Conservation (phyloP, 306 rosid species). For the Notholithocarpus densiflorus region DNA sequence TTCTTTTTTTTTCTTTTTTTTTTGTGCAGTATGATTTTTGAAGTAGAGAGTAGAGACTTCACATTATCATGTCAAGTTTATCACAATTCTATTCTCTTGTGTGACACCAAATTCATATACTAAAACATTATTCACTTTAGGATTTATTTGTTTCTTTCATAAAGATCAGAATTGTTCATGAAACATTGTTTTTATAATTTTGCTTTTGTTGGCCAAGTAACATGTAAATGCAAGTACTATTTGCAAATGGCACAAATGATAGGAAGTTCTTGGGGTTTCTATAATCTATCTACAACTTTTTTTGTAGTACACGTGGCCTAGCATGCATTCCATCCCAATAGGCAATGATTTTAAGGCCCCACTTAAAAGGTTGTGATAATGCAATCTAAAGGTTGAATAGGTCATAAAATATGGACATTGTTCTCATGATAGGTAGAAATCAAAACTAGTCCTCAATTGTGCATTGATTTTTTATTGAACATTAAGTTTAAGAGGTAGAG, state of each 20-base stretch:
- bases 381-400: background rate
- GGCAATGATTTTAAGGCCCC: background rate
- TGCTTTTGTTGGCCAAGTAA: background rate
- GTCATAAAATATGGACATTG: too few species aligned
- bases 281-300: background rate
- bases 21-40: too few species aligned
- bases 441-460: background rate
- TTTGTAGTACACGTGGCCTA: background rate
- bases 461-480: background rate
- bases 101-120: too few species aligned
- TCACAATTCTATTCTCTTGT: too few species aligned
- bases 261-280: background rate
- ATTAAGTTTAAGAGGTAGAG: background rate
- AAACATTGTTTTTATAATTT: background rate
- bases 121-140: background rate
- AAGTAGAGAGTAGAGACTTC: too few species aligned
- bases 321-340: background rate
- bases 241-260: background rate
- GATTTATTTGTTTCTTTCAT: background rate
- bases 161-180: background rate
- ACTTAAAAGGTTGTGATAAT: background rate
- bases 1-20: background rate
- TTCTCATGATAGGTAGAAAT: background rate
- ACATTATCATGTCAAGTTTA: too few species aligned
- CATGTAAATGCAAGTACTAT: background rate